A percentile compares a stretch with the other conserved stretches of the same genome.
phyloP scores from a whole-genome alignment of 2,329 filamentous ascomycete genomes.

The Rhexocercosporidium sp. region DNA sequence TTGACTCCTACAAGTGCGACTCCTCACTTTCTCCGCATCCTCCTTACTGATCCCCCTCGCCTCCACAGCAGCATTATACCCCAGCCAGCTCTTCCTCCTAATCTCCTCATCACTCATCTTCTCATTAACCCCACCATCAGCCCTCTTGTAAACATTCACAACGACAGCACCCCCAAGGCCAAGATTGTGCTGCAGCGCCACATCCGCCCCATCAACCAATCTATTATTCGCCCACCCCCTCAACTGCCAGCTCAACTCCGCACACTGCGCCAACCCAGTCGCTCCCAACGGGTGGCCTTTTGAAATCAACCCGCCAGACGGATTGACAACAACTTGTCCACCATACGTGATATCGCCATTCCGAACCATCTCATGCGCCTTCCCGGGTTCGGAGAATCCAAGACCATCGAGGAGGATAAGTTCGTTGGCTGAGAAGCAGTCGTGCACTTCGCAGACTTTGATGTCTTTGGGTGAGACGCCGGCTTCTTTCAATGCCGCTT shows the following conservation, averaged over 20 bases:
- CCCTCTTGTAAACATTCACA: conserved; percentile 85
- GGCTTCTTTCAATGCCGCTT: conserved; percentile 74
- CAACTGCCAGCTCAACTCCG: conserved; percentile 94
- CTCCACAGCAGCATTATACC: conserved; percentile 90
- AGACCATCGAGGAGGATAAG: conserved; percentile 89
- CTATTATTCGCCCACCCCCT: conserved; percentile 96
- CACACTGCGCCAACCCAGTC: conserved; percentile 91
- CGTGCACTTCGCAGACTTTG: conserved; percentile 89
- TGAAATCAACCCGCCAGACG: conserved; percentile 90
- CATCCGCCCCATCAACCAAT: conserved; percentile 67
- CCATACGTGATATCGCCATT: conserved; percentile 91
- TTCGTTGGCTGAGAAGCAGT: conserved; percentile 96
- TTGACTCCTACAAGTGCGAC: conserved; percentile 65
- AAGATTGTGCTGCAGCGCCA: conserved; percentile 89
- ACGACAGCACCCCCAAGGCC: conserved; percentile 91
- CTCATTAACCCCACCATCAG: conserved; percentile 73
- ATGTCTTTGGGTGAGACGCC: conserved; percentile 71
- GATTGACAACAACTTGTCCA: conserved; percentile 78
- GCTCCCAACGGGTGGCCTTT: conserved; percentile 96
- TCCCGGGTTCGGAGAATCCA: conserved; percentile 78
- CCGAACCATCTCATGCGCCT: conserved; percentile 90
- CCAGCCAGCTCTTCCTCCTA: conserved; percentile 69
- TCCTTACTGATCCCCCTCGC: conserved; percentile 85
- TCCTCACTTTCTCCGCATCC: conserved; percentile 75
- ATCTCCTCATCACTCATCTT: conserved; percentile 68